These are phyloP conservation scores for Hippophae gyantsensis DNA, from an alignment of 306 rosid species.

Conservation along the genomic window DNA sequence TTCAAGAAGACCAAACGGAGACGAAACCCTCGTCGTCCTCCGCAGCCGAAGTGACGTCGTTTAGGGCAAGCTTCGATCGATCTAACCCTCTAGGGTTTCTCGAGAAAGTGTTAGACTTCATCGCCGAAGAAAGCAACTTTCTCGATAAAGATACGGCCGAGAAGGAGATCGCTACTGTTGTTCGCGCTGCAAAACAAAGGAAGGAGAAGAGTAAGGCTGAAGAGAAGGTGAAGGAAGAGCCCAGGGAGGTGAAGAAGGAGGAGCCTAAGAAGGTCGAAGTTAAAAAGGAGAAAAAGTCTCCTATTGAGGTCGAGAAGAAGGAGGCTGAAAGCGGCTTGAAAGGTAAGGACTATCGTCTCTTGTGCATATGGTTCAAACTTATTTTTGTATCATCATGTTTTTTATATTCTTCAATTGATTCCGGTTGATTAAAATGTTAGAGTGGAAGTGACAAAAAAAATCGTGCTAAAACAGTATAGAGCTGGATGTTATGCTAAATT, in stretches of 20 bases:
- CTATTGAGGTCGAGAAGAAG: constrained; percentile 15
- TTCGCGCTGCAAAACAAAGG: constrained; percentile 27
- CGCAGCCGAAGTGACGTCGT: constrained; percentile 19
- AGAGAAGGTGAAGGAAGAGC: constrained; percentile 8
- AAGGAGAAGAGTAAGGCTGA: constrained; percentile 27
- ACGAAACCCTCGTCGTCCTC: constrained; percentile 18
- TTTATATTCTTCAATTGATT: neutral
- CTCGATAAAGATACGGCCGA: constrained; percentile 37
- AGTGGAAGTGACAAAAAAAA: too few species aligned
- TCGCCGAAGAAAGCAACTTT: constrained; percentile 37
- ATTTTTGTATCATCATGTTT: too few species aligned
- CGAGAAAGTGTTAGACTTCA: constrained; percentile 45
- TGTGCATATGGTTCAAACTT: too few species aligned
- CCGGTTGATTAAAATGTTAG: too few species aligned
- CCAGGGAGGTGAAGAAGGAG: neutral
- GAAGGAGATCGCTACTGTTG: constrained; percentile 26
- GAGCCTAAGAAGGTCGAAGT: constrained; percentile 10
- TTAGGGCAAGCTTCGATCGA: constrained; percentile 50
- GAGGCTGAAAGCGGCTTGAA: constrained; percentile 20
- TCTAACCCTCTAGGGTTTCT: constrained; percentile 49
- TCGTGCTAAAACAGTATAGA: too few species aligned
- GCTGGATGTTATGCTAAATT: too few species aligned
- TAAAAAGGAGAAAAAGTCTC: constrained; percentile 15
- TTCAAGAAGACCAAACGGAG: constrained; percentile 30
- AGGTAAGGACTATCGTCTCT: constrained; percentile 18